Evolutionary conservation across 441 rosid genomes (phyloP).

Genomic region (Pelargonium citronellum): DNA sequence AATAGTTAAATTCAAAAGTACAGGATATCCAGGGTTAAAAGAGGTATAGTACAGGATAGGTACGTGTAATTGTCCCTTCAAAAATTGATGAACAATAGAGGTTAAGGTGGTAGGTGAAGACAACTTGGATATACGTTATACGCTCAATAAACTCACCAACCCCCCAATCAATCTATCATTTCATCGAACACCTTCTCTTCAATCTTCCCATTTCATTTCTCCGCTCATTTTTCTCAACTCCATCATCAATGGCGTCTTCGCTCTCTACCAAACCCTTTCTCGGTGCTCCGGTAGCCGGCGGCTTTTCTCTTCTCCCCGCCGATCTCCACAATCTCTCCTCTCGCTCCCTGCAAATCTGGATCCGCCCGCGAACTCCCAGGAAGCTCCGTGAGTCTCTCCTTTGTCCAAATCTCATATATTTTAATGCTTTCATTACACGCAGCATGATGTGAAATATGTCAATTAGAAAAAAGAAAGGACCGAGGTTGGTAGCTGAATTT

Average conservation of each 20-base stretch:
- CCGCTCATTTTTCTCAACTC: constrained; percentile 11
- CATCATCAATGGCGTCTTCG: constrained; percentile 49
- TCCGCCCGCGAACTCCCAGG: constrained; percentile 42
- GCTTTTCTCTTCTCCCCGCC: constrained; percentile 28
- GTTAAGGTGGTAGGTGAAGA: constrained; percentile 14
- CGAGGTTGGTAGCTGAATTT: too few species aligned
- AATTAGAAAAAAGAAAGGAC: too few species aligned
- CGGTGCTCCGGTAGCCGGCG: constrained; percentile 37
- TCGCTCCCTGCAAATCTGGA: constrained; percentile 45
- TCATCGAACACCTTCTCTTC: constrained; percentile 5
- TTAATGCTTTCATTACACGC: neutral
- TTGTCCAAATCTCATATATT: neutral
- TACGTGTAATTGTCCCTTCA: too few species aligned
- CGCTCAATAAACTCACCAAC: constrained; percentile 19
- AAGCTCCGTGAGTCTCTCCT: constrained; percentile 55
- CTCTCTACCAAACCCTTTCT: constrained; percentile 47
- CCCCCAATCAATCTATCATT: neutral
- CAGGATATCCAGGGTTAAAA: too few species aligned
- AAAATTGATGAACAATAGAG: neutral
- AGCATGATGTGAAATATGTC: too few species aligned
- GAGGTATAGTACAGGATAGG: too few species aligned
- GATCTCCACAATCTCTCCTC: constrained; percentile 46
- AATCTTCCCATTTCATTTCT: constrained; percentile 14
- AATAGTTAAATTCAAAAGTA: too few species aligned
- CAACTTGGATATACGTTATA: too few species aligned